Evolutionary conservation across 768 basidiomycete species (phyloP).

Genomic region (Collybiopsis confluens): DNA sequence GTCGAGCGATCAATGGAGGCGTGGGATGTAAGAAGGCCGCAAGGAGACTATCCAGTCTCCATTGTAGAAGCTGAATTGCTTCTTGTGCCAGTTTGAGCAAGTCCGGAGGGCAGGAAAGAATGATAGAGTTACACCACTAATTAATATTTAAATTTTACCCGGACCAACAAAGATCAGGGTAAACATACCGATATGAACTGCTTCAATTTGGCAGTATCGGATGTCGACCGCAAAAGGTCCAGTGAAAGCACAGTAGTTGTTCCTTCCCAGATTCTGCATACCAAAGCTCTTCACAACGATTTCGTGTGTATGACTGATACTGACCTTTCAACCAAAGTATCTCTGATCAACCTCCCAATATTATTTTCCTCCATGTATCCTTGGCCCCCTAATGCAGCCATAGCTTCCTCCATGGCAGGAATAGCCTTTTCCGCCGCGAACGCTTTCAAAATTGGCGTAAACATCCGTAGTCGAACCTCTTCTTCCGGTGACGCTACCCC

Average conservation of each 20-base stretch:
- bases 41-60: conserved; percentile 36
- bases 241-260: conserved; percentile 65
- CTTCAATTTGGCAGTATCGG: conserved; percentile 36
- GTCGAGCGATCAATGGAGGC: conserved; percentile 47
- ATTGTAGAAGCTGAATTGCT: conserved; percentile 28
- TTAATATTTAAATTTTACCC: neutral
- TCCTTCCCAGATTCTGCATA: conserved; percentile 72
- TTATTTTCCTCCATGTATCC: conserved; percentile 85
- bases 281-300: neutral
- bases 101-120: conserved; percentile 36
- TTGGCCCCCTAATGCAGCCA: conserved; percentile 69
- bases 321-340: conserved; percentile 67
- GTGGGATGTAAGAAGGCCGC: conserved; percentile 36
- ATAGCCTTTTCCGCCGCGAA: conserved; percentile 64
- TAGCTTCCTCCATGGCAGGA: conserved; percentile 66
- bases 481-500: conserved; percentile 47
- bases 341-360: conserved; percentile 62
- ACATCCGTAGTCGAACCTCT: conserved; percentile 47
- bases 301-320: conserved; percentile 1
- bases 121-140: conserved; percentile 50
- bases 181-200: conserved; percentile 48
- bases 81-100: conserved; percentile 24
- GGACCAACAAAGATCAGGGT: neutral
- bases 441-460: conserved; percentile 69
- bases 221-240: conserved; percentile 57